These are phyloP conservation scores for Pleurotus sapidus DNA, from an alignment of 768 basidiomycete species.

Conservation along the genomic window DNA sequence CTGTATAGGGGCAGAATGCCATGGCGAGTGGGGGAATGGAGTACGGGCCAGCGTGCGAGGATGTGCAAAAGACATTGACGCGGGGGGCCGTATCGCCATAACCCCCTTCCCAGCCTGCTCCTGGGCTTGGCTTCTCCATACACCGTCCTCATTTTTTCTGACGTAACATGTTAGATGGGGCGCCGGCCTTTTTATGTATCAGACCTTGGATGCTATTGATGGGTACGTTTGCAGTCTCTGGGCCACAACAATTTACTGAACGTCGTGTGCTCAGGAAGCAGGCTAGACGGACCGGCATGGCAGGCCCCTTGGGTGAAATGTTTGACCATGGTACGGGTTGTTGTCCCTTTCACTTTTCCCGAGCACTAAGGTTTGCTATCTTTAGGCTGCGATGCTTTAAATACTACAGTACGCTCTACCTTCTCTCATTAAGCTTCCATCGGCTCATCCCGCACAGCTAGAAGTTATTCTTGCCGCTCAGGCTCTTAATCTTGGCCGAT, in stretches of 20 bases:
- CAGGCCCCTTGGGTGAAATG: conserved; percentile 96
- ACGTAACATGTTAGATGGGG: conserved; percentile 61
- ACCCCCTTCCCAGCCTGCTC: too few relatives aligned
- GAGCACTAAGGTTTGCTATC: too few relatives aligned
- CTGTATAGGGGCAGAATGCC: too few relatives aligned
- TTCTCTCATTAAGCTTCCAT: background rate
- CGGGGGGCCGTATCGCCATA: too few relatives aligned
- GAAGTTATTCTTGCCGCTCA: conserved; percentile 81
- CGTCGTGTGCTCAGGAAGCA: conserved; percentile 64
- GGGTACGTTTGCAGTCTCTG: conserved; percentile 49
- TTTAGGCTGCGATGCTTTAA: conserved; percentile 86
- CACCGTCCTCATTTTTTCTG: background rate
- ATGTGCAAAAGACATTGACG: too few relatives aligned
- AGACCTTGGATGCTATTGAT: conserved; percentile 86
- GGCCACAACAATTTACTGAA: background rate
- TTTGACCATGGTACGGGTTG: conserved; percentile 85
- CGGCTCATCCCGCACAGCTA: conserved; percentile 45
- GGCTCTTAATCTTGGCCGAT: conserved; percentile 88
- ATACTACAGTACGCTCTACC: conserved; percentile 70
- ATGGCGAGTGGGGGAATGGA: too few relatives aligned
- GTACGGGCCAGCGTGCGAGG: too few relatives aligned
- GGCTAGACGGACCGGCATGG: conserved; percentile 93
- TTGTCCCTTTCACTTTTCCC: too few relatives aligned
- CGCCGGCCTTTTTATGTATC: conserved; percentile 86
- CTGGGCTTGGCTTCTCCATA: background rate